Base-by-base conservation (phyloP, 176 grass and related monocot species). In the Avena insularis region DNA sequence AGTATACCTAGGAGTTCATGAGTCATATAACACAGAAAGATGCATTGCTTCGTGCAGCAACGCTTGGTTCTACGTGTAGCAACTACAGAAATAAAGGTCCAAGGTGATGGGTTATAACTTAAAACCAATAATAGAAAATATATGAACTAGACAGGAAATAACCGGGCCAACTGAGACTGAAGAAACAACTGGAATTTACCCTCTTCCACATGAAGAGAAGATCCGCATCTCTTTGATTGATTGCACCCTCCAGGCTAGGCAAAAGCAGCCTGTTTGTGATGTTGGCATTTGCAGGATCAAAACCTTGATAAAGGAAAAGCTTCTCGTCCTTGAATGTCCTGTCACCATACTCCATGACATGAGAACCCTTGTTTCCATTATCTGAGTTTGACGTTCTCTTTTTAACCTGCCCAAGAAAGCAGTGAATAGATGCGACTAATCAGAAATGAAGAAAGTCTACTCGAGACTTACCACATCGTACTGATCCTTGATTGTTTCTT, bases 321-420 rank as follows among this genome's bases (percentile, higher is more conserved):
- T 91, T 94, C 71, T 98, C 92, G 9, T 86, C 48, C 83, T 91
- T 98, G 79, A 98, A 91, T 83, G 87, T 90, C 84, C 85, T 94
- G 86, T 98, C 96, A 59, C 96, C 96, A 79, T 94, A 98, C 75
- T 98, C 96, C 93, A 98, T 98, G 9, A 96, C 93, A 82, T 98
- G 96, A 68, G 96, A 98, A 50, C 96, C 92, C 66, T 45, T 47
- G 38, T 14, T 85, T 56, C 40, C 73, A 3, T 40, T 80, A 49
- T 91, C 92, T 12, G 81, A 72, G 33, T 79, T 92, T 38, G 92
- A 95, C 45, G 93, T 95, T 87, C 96, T 94, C 36, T 75, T 63
- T 82, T 95, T 98, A 76, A 98, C 96, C 96, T 80, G 77, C 15
- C 48, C 65, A 84, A 68, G 17, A 81, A 86, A 78, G 43, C 74